Evolutionary conservation across 2,329 filamentous ascomycete genomes (phyloP), one percentile per base, ranked within the genome.

Genomic region (Lachnellula subtilissima): DNA sequence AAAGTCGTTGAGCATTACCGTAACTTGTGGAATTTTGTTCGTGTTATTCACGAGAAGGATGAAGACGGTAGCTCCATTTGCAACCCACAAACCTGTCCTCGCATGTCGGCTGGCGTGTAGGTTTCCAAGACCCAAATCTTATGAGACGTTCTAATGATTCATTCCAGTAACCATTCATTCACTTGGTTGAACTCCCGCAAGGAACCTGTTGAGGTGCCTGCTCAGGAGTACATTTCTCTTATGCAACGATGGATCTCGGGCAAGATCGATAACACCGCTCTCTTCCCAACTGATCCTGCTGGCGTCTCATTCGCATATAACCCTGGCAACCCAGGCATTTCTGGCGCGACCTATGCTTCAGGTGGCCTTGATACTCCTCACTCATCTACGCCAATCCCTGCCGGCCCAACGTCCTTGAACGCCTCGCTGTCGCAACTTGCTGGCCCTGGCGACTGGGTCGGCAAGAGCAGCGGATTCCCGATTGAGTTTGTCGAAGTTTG

Each of bases 201-300:
- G 65, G 87, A 91, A 69, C 91, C 93, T 11, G 91, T 96, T 62
- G 93, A 96, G 73, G 88, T 97, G 43, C 91, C 93, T 3, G 93
- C 93, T 6, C 86, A 86, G 60, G 91, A 95, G 72, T 97, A 97
- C 75, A 94, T 97, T 75, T 91, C 90, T 64, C 84, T 96, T 25
- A 95, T 97, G 72, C 92, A 97, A 75, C 90, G 93, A 69, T 97
- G 93, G 92, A 96, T 97, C 70, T 89, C 90, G 32, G 91, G 91
- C 74, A 97, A 97, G 76, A 91, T 96, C 62, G 90, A 94, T 67
- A 92, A 97, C 71, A 85, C 85, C 50, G 82, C 83, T 69, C 90
- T 96, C 74, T 97, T 97, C 75, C 93, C 93, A 5, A 96, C 91
- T 43, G 91, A 94, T 66, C 84, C 87, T 6, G 83, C 86, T 40